Percentiles rank a stretch among this genome's conserved stretches.
Conservation (phyloP, 169 alveolate genomes). For the Miamiensis avidus region DNA sequence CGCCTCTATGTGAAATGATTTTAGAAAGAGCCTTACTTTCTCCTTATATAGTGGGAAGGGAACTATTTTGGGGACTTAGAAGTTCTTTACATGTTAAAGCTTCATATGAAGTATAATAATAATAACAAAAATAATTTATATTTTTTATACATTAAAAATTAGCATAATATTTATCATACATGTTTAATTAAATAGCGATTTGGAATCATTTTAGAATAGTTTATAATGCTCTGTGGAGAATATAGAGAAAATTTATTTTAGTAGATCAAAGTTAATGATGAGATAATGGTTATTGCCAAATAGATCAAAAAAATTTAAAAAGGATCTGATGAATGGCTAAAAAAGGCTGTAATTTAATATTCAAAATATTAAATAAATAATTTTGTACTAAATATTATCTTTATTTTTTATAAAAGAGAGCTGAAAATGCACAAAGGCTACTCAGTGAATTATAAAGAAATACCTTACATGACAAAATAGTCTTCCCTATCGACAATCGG, state of each 20-base stretch:
- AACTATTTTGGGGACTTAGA: constrained; percentile 83
- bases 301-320: constrained; percentile 42
- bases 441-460: not conserved
- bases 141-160: too few relatives aligned
- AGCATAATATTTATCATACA: too few relatives aligned
- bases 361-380: not conserved
- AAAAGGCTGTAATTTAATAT: constrained; percentile 23
- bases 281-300: constrained; percentile 56
- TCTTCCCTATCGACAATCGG: constrained; percentile 58
- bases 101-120: constrained; percentile 52
- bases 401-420: not conserved
- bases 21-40: constrained; percentile 74
- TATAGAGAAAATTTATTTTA: constrained; percentile 59
- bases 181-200: too few relatives aligned
- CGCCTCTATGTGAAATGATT: constrained; percentile 72
- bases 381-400: too few relatives aligned
- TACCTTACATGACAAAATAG: constrained; percentile 4
- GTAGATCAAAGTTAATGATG: constrained; percentile 51
- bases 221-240: constrained; percentile 75
- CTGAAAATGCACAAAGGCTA: constrained; percentile 21
- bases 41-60: constrained; percentile 85
- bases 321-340: constrained; percentile 10
- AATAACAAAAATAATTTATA: too few relatives aligned
- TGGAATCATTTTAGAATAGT: constrained; percentile 74
- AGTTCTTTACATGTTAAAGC: constrained; percentile 65